A percentile compares a stretch with the other conserved stretches of the same genome.
phyloP scores from a whole-genome alignment of 2,329 filamentous ascomycete genomes.

The Raffaelea arxii region DNA sequence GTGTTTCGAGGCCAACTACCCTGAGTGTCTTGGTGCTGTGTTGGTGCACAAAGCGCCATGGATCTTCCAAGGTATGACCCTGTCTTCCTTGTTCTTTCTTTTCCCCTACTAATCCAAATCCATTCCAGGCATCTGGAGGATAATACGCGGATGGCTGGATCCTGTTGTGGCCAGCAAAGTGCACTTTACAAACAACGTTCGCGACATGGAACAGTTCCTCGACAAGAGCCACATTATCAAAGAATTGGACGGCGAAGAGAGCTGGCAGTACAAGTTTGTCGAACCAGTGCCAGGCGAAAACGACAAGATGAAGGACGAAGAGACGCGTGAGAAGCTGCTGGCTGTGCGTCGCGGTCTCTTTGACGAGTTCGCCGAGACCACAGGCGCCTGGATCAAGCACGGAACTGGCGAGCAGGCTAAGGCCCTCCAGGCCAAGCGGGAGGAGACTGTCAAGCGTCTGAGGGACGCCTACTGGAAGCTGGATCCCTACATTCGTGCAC shows the following conservation, averaged over 20 bases:
- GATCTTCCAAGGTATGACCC: slow-evolving; percentile 76
- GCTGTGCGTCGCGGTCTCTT: slow-evolving; percentile 56
- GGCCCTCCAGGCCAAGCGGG: slow-evolving; percentile 45
- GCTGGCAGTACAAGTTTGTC: slow-evolving; percentile 74
- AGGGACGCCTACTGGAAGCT: slow-evolving; percentile 76
- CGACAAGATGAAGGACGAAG: slow-evolving; percentile 56
- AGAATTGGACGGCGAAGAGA: slow-evolving; percentile 77
- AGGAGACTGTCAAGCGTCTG: slow-evolving; percentile 52
- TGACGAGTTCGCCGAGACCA: slow-evolving; percentile 63
- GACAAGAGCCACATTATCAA: slow-evolving; percentile 60
- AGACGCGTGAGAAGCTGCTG: slow-evolving; percentile 53
- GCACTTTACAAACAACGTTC: slow-evolving; percentile 75
- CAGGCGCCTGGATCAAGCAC: slow-evolving; percentile 62
- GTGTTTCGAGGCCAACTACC: slow-evolving; percentile 98
- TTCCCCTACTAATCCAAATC: slow-evolving; percentile 5
- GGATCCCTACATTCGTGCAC: slow-evolving; percentile 77
- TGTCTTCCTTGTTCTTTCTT: neutral
- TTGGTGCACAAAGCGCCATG: slow-evolving; percentile 94
- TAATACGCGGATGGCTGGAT: slow-evolving; percentile 93
- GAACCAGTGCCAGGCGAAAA: slow-evolving; percentile 75
- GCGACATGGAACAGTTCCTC: slow-evolving; percentile 73
- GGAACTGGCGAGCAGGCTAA: slow-evolving; percentile 35
- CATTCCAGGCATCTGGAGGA: slow-evolving; percentile 73
- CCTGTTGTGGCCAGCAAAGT: slow-evolving; percentile 92
- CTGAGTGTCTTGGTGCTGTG: slow-evolving; percentile 80